Evolutionary conservation across 768 basidiomycete species (phyloP).

Genomic region (Serendipita vermifera): DNA sequence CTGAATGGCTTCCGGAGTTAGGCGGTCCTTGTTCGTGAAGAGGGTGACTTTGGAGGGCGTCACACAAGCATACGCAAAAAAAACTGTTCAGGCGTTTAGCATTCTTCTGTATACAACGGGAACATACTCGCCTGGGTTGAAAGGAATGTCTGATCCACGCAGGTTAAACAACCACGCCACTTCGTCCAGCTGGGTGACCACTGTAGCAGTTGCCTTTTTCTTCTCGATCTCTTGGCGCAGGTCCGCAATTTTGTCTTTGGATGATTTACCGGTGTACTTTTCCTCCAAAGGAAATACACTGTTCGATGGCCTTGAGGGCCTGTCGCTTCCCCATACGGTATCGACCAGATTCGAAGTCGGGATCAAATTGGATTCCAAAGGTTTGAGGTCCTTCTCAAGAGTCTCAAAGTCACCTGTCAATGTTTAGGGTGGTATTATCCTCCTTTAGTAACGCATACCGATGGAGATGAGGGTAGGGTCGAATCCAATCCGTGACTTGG

Average conservation of each 20-base stretch:
- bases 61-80: constrained; percentile 84
- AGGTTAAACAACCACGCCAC: constrained; percentile 91
- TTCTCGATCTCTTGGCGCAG: constrained; percentile 53
- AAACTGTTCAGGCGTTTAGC: constrained; percentile 38
- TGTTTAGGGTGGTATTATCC: neutral
- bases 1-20: constrained; percentile 31
- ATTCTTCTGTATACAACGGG: neutral
- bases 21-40: constrained; percentile 48
- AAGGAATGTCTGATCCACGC: constrained; percentile 83
- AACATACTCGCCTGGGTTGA: constrained; percentile 46
- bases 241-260: constrained; percentile 50
- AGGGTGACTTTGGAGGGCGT: constrained; percentile 44
- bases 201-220: constrained; percentile 42
- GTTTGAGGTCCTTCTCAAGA: constrained; percentile 43
- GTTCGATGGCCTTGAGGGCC: constrained; percentile 57
- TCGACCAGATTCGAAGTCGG: constrained; percentile 70
- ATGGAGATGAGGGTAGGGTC: constrained; percentile 67
- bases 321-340: constrained; percentile 51
- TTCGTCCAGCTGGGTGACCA: constrained; percentile 86
- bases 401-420: constrained; percentile 48
- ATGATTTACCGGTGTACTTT: constrained; percentile 60
- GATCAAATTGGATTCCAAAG: constrained; percentile 48
- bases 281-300: constrained; percentile 54
- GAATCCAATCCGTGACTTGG: constrained; percentile 57
- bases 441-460: constrained; percentile 27